Conservation (phyloP, 495 filamentous ascomycete species). For the Arthonia radiata region DNA sequence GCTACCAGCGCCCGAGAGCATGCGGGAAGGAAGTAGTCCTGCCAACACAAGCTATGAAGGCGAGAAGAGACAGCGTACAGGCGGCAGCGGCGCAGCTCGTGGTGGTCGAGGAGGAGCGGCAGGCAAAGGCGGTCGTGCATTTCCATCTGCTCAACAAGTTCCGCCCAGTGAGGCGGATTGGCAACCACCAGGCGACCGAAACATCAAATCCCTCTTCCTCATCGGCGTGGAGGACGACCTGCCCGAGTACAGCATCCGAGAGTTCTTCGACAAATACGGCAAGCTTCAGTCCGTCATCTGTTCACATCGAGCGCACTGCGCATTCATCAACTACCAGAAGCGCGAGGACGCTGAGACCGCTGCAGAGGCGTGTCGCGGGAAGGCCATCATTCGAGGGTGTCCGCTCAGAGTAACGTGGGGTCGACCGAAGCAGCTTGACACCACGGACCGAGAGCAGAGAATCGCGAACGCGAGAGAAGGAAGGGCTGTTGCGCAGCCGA, state of each 20-base stretch:
- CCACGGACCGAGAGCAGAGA: conserved; percentile 61
- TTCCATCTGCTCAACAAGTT: conserved; percentile 45
- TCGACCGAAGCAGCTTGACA: conserved; percentile 70
- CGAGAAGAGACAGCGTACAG: conserved; percentile 17
- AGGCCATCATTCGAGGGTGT: conserved; percentile 59
- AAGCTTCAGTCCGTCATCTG: conserved; percentile 74
- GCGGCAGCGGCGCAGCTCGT: conserved; percentile 7
- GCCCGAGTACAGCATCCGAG: conserved; percentile 69
- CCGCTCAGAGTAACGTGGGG: conserved; percentile 81
- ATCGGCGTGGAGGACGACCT: conserved; percentile 93
- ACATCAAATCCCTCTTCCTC: conserved; percentile 74
- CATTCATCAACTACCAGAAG: conserved; percentile 78
- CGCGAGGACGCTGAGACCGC: conserved; percentile 66
- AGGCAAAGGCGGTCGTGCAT: conserved; percentile 29
- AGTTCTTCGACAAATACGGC: conserved; percentile 73
- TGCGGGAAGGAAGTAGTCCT: conserved; percentile 53
- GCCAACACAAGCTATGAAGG: conserved; percentile 20
- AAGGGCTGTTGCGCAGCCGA: conserved; percentile 30
- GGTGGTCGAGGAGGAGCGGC: conserved; percentile 14
- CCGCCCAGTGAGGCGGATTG: conserved; percentile 66
- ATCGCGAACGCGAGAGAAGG: conserved; percentile 49
- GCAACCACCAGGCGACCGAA: conserved; percentile 53
- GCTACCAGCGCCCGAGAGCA: conserved; percentile 23
- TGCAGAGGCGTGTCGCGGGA: conserved; percentile 62
- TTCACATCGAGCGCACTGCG: conserved; percentile 88